A percentile compares a stretch with the other conserved stretches of the same genome.
These are phyloP conservation scores for Echinochloa phyllopogon DNA, from an alignment of 176 grass and related monocot genomes.

Conservation along the genomic window DNA sequence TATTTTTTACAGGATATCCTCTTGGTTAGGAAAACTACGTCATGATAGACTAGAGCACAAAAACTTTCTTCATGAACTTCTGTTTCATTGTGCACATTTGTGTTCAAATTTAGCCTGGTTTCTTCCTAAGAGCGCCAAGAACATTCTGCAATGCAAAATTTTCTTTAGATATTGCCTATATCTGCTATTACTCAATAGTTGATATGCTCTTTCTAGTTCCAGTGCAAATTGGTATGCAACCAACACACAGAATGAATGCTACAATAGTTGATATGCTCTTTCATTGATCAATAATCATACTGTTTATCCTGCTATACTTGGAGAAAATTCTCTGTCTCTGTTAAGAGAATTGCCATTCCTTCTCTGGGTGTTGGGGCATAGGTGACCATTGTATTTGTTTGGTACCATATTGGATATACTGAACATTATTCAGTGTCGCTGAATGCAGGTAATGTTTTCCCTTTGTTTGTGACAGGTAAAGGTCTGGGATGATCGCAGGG, in stretches of 20 bases:
- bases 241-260: background rate
- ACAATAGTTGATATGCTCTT: no score
- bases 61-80: slow-evolving; percentile 3
- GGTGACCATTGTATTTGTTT: background rate
- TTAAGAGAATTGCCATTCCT: background rate
- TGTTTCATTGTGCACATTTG: background rate
- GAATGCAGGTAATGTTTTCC: background rate
- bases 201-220: background rate
- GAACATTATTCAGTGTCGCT: slow-evolving; percentile 18
- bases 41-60: background rate
- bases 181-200: background rate
- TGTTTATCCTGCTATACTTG: background rate
- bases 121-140: slow-evolving; percentile 15
- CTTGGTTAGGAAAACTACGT: slow-evolving; percentile 32
- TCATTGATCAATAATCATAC: background rate
- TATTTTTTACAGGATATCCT: slow-evolving; percentile 30
- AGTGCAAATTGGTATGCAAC: background rate
- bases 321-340: background rate
- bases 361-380: background rate
- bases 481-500: slow-evolving; percentile 89
- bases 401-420: slow-evolving; percentile 9
- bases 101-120: background rate
- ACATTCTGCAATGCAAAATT: background rate
- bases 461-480: slow-evolving; percentile 70
- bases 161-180: background rate